Percentiles rank a stretch among this genome's conserved stretches.
These are phyloP conservation scores for Hexamita inflata DNA, from an alignment of 208 protist genomes.

Conservation along the genomic window DNA sequence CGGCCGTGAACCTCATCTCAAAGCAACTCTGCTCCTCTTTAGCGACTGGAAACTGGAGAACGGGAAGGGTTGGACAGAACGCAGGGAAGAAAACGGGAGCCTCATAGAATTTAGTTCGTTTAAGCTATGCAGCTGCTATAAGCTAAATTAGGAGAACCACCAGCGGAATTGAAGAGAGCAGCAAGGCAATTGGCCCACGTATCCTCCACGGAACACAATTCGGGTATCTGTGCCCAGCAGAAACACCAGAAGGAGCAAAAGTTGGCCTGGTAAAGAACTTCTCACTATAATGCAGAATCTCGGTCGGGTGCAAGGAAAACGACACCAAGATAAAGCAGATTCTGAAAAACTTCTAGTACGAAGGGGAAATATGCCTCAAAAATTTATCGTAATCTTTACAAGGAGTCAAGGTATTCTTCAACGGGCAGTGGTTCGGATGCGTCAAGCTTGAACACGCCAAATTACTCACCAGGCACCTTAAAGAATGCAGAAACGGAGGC, in stretches of 20 bases:
- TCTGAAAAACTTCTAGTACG: neutral
- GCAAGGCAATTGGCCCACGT: conserved; percentile 82
- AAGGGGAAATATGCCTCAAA: neutral
- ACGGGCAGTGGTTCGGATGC: conserved; percentile 9
- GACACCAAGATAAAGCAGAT: neutral
- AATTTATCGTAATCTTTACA: neutral
- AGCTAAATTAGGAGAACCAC: conserved; percentile 95
- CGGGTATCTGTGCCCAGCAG: conserved; percentile 41
- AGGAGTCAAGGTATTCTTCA: conserved; percentile 13
- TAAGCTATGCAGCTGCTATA: conserved; percentile 88
- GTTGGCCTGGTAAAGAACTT: conserved; percentile 99
- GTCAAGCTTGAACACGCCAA: neutral
- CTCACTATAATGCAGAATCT: conserved; percentile 87
- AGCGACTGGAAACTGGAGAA: conserved; percentile 66
- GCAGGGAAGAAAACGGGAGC: conserved; percentile 64
- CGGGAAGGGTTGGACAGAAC: conserved; percentile 80
- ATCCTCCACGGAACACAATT: conserved; percentile 40
- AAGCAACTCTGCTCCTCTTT: conserved; percentile 11
- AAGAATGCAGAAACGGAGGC: neutral
- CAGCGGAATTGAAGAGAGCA: conserved; percentile 95
- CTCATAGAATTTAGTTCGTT: conserved; percentile 25
- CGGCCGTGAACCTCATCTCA: neutral
- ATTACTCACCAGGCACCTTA: neutral
- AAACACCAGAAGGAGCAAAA: conserved; percentile 60
- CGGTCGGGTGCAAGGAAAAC: conserved; percentile 38